Evolutionary conservation across 2,329 filamentous ascomycete genomes (phyloP), one percentile per base, ranked within the genome.

Genomic region (Cercospora canescens): DNA sequence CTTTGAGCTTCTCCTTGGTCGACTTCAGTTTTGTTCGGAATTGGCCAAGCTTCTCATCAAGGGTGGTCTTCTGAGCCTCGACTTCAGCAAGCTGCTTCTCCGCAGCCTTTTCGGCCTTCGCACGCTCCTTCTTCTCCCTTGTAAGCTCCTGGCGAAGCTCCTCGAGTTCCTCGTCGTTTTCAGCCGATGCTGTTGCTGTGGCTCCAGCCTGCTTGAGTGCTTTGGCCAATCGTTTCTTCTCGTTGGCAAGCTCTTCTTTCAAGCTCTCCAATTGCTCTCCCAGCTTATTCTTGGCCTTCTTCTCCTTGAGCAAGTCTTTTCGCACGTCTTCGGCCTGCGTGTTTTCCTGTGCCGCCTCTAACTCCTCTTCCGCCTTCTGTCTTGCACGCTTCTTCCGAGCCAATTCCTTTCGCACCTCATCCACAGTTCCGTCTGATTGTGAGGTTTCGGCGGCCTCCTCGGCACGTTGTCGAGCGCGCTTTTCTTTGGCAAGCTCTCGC

Each of bases 1-100:
- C 86, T 75, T 92, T 93, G 28, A 95, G 84, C 74, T 92, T 89
- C 34, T 90, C 87, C 67, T 93, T 92, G 0, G 87, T 85, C 9
- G 86, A 83, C 60, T 87, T 87, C 21, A 94, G 80, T 77, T 93
- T 94, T 63, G 85, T 84, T 73, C 88, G 88, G 74, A 92, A 85
- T 21, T 87, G 87, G 60, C 88, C 88, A 16, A 95, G 79, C 69
- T 90, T 91, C 68, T 89, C 88, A 69, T 94, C 90, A 0, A 93
- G 82, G 12, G 87, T 83, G 4, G 88, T 84, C 60, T 86, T 88
- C 68, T 89, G 85, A 6, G 84, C 84, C 52, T 90, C 86, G 55
- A 86, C 86, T 68, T 91, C 88, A 3, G 84, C 81, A 7, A 87
- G 77, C 14, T 86, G 85, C 67, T 87, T 86, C 62, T 87, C 84